phyloP scores from a whole-genome alignment of 106 monocot genomes.

The Vanilla planifolia region DNA sequence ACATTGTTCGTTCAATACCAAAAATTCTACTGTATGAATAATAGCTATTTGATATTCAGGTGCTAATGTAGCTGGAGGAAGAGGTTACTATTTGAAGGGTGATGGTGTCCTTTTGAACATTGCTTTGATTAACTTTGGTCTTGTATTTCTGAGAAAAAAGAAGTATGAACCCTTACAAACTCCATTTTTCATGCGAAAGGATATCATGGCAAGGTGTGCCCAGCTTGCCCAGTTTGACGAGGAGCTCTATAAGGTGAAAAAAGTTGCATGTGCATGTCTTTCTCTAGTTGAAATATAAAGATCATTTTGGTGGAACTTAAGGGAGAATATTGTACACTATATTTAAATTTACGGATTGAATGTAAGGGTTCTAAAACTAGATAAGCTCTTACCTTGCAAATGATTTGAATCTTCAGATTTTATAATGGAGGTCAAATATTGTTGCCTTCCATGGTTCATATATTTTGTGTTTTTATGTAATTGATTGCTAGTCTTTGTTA shows the following conservation, averaged over 20 bases:
- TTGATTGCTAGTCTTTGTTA: too few species aligned
- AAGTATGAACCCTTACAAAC: slow-evolving; percentile 77
- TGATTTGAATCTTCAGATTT: too few species aligned
- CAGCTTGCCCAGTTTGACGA: slow-evolving; percentile 97
- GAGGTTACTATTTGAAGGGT: slow-evolving; percentile 90
- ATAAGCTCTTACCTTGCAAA: too few species aligned
- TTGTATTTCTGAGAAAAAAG: slow-evolving; percentile 60
- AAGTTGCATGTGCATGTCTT: neutral
- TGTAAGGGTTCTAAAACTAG: too few species aligned
- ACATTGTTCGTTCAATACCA: too few species aligned
- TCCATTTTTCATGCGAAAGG: slow-evolving; percentile 99
- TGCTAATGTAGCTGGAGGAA: slow-evolving; percentile 88
- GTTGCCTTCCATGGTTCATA: too few species aligned
- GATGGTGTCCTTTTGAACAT: slow-evolving; percentile 69
- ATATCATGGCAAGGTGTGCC: slow-evolving; percentile 93
- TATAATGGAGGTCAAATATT: too few species aligned
- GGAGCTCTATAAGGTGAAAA: slow-evolving; percentile 86
- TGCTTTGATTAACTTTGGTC: slow-evolving; percentile 76
- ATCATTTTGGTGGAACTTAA: too few species aligned
- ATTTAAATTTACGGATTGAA: too few species aligned
- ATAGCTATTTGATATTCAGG: slow-evolving; percentile 25
- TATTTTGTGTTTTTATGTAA: too few species aligned
- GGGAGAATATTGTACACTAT: too few species aligned
- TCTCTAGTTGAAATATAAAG: neutral
- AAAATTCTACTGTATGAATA: too few species aligned